Evolutionary conservation across 495 filamentous ascomycete genomes (phyloP).

Genomic region (Aspergillus coremiiformis): DNA sequence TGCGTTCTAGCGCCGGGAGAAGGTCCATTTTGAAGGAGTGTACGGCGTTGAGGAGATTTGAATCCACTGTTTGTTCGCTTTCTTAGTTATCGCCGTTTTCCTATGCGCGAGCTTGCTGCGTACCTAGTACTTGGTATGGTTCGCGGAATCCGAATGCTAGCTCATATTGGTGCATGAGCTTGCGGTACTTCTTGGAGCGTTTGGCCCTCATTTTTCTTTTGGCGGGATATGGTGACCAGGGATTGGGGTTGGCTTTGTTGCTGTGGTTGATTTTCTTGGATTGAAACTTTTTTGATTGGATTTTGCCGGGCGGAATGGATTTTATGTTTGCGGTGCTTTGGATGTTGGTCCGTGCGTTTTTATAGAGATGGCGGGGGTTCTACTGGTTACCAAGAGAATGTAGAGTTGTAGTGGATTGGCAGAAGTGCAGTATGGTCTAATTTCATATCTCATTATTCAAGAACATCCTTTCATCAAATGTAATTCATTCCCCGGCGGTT

Average conservation of each 20-base stretch:
- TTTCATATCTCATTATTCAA: background rate
- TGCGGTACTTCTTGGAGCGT: slow-evolving; percentile 89
- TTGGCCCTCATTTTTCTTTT: slow-evolving; percentile 83
- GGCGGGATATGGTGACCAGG: slow-evolving; percentile 7
- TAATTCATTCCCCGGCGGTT: background rate
- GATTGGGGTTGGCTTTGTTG: background rate
- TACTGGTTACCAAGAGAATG: background rate
- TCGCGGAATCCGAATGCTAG: slow-evolving; percentile 79
- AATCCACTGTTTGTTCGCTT: slow-evolving; percentile 54
- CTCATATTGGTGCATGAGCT: slow-evolving; percentile 89
- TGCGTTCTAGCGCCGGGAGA: slow-evolving; percentile 59
- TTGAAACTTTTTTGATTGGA: slow-evolving; percentile 37
- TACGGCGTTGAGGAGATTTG: slow-evolving; percentile 68
- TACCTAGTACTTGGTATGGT: slow-evolving; percentile 85
- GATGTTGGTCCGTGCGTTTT: slow-evolving; percentile 26
- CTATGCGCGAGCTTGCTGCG: slow-evolving; percentile 3
- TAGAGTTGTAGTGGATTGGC: background rate
- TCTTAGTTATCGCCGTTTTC: slow-evolving; percentile 11
- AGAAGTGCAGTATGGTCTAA: background rate
- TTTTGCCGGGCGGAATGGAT: slow-evolving; percentile 38
- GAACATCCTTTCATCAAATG: background rate
- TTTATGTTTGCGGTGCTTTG: slow-evolving; percentile 14
- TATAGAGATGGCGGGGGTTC: background rate
- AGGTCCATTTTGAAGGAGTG: slow-evolving; percentile 76
- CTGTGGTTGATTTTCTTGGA: slow-evolving; percentile 10